phyloP scores from a whole-genome alignment of 1,284 basidiomycete genomes.

The Trametes sp. region DNA sequence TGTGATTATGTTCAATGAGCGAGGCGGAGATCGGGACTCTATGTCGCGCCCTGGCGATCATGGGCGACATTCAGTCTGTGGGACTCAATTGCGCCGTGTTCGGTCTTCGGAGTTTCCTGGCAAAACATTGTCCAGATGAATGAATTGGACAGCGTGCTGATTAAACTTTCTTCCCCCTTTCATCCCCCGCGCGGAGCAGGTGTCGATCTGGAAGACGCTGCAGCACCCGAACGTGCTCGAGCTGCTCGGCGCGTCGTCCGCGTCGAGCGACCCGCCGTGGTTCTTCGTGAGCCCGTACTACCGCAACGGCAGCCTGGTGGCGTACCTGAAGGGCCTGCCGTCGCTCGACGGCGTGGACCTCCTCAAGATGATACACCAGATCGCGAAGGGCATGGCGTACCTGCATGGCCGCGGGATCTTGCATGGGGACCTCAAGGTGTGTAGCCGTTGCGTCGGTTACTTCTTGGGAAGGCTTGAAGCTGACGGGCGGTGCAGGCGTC shows the following conservation, averaged over 20 bases:
- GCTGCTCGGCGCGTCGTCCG: conserved; percentile 52
- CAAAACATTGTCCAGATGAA: neutral
- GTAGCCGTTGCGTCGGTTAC: neutral
- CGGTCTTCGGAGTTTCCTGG: neutral
- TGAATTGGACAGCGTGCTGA: too few relatives aligned
- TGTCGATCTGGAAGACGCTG: conserved; percentile 49
- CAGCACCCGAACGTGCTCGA: conserved; percentile 50
- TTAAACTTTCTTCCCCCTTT: too few relatives aligned
- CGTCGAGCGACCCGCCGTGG: conserved; percentile 51
- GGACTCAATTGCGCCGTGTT: neutral
- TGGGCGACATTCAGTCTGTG: neutral
- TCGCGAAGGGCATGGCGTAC: conserved; percentile 81
- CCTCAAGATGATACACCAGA: conserved; percentile 69
- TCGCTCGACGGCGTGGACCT: conserved; percentile 50
- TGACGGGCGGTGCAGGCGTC: conserved; percentile 49
- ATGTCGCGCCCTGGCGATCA: conserved; percentile 1
- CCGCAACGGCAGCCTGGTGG: conserved; percentile 51
- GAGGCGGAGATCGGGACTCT: neutral
- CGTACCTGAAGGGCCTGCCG: conserved; percentile 52
- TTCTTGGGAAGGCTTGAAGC: neutral
- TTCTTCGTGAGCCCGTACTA: conserved; percentile 67
- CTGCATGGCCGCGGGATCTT: conserved; percentile 68
- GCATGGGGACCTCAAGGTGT: conserved; percentile 74
- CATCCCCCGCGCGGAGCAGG: too few relatives aligned
- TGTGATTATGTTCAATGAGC: neutral